A percentile compares a stretch with the other conserved stretches of the same genome.
These are phyloP conservation scores for Penicillium flavigenum DNA, from an alignment of 495 filamentous ascomycete species.

Conservation along the genomic window DNA sequence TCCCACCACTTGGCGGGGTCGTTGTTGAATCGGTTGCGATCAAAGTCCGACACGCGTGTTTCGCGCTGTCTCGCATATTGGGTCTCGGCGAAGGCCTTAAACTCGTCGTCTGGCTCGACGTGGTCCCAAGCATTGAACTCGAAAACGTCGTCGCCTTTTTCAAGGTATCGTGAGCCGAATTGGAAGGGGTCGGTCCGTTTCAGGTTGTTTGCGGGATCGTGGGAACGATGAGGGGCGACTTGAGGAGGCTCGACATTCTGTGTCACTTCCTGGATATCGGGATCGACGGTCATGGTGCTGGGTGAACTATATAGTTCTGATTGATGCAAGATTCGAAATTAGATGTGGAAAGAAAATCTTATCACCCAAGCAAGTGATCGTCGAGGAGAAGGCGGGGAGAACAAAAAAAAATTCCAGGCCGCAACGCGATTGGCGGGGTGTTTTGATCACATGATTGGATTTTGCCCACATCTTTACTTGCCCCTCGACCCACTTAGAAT, in stretches of 20 bases:
- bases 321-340: background rate
- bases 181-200: conserved; percentile 91
- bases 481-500: background rate
- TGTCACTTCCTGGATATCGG: conserved; percentile 26
- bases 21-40: conserved; percentile 79
- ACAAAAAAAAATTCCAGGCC: conserved; percentile 13
- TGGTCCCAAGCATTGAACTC: conserved; percentile 99
- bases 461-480: background rate
- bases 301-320: background rate
- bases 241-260: conserved; percentile 50
- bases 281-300: conserved; percentile 27
- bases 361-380: background rate
- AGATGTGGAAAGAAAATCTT: conserved; percentile 3
- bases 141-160: conserved; percentile 80
- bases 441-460: background rate
- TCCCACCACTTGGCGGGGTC: conserved; percentile 97
- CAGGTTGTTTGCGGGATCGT: conserved; percentile 55
- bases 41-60: conserved; percentile 81
- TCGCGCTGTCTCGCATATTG: conserved; percentile 82
- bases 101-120: conserved; percentile 79
- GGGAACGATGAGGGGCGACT: conserved; percentile 46
- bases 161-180: conserved; percentile 86
- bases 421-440: conserved; percentile 10
- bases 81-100: conserved; percentile 73
- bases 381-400: conserved; percentile 13